These are phyloP conservation scores for Clitopilus hobsonii DNA, from an alignment of 768 basidiomycete genomes.

Conservation along the genomic window DNA sequence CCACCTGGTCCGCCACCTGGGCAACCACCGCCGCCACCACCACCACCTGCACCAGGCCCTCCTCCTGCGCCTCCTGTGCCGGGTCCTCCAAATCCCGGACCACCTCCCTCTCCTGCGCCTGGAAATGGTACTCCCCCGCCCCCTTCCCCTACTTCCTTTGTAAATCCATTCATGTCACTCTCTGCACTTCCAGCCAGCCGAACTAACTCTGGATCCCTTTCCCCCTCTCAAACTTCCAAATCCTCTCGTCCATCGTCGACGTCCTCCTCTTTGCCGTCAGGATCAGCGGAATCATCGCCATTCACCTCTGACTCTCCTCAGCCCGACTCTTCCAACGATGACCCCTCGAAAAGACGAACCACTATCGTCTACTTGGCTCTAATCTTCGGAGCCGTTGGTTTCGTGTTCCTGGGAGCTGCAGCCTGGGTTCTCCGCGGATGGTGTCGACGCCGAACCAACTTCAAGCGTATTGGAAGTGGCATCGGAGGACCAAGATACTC, in stretches of 20 bases:
- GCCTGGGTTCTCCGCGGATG: conserved; percentile 33
- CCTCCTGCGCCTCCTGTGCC: neutral
- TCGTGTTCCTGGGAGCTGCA: conserved; percentile 6
- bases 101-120: neutral
- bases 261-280: neutral
- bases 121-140: neutral
- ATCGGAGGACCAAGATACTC: conserved; percentile 19
- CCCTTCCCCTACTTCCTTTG: neutral
- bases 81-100: neutral
- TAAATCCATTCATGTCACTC: neutral
- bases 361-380: conserved; percentile 4
- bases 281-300: too few relatives aligned
- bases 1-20: neutral
- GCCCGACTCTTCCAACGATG: neutral
- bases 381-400: conserved; percentile 1
- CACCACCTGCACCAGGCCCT: neutral
- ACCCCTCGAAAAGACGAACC: neutral
- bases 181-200: neutral
- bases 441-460: conserved; percentile 18
- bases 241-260: neutral
- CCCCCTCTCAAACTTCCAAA: neutral
- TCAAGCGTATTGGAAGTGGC: conserved; percentile 4
- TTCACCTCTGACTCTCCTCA: neutral
- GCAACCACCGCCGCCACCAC: neutral
- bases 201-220: neutral